Conservation (phyloP, 768 basidiomycete genomes). For the Phallus indusiatus region DNA sequence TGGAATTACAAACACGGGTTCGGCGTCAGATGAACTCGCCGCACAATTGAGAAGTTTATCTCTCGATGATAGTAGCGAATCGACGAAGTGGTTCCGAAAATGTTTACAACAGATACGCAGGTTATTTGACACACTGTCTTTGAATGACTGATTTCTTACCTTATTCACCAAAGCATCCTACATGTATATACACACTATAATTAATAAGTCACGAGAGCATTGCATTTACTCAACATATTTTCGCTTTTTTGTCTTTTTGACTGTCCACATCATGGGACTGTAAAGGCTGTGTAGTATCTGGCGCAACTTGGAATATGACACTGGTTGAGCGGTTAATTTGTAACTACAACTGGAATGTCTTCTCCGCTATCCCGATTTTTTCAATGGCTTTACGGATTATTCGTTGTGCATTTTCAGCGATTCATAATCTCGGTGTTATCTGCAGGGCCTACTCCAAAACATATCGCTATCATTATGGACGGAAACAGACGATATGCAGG, state of each 20-base stretch:
- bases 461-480: constrained; percentile 96
- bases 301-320: too few relatives aligned
- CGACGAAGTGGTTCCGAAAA: constrained; percentile 51
- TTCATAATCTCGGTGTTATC: constrained; percentile 59
- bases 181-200: too few relatives aligned
- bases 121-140: constrained; percentile 10
- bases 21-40: constrained; percentile 16
- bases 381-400: background rate
- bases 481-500: constrained; percentile 90
- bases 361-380: background rate
- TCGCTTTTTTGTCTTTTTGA: too few relatives aligned
- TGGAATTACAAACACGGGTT: constrained; percentile 16
- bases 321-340: background rate
- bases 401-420: constrained; percentile 21
- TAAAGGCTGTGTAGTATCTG: too few relatives aligned
- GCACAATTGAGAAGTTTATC: constrained; percentile 18
- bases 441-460: constrained; percentile 77
- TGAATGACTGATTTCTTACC: background rate
- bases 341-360: background rate
- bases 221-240: too few relatives aligned
- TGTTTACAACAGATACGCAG: constrained; percentile 57
- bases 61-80: constrained; percentile 20
- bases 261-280: too few relatives aligned
- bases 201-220: too few relatives aligned
- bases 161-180: background rate